A percentile compares a stretch with the other conserved stretches of the same genome.
Conservation (phyloP, 2,329 filamentous ascomycete genomes). For the Fusarium napiforme region DNA sequence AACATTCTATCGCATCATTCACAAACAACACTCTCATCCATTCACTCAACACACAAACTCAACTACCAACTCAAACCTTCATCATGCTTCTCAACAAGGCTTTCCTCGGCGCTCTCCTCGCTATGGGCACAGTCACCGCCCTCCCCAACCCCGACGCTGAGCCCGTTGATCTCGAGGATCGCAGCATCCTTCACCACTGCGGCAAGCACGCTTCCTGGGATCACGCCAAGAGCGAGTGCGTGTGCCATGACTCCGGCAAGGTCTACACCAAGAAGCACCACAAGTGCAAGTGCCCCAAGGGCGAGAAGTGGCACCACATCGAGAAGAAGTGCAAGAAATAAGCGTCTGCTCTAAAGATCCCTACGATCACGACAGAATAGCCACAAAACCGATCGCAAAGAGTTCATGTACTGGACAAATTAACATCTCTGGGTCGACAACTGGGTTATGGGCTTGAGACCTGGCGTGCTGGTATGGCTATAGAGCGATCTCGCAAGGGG, state of each 20-base stretch:
- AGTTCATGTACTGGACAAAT: too few relatives aligned
- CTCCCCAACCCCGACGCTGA: constrained; percentile 16
- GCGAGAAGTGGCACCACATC: constrained; percentile 24
- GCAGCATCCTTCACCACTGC: constrained; percentile 24
- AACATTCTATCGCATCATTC: not conserved
- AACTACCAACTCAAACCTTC: not conserved
- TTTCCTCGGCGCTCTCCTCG: constrained; percentile 10
- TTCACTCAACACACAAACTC: not conserved
- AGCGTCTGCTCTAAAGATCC: not conserved
- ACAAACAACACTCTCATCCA: not conserved
- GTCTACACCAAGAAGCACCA: constrained; percentile 14
- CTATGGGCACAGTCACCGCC: constrained; percentile 17
- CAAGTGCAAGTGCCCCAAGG: constrained; percentile 26
- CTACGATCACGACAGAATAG: not conserved
- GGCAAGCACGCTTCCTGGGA: constrained; percentile 14
- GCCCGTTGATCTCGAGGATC: not conserved
- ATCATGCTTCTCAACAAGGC: constrained; percentile 25
- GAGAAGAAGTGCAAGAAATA: constrained; percentile 24
- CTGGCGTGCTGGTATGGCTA: too few relatives aligned
- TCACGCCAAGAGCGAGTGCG: not conserved
- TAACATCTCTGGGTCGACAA: too few relatives aligned
- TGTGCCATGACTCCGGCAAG: constrained; percentile 24
- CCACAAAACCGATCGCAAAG: too few relatives aligned
- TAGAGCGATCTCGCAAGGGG: too few relatives aligned
- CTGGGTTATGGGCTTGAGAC: too few relatives aligned